Percentiles rank a stretch among this genome's conserved stretches.
Conservation (phyloP, 768 basidiomycete genomes). For the Arthromyces matolae region DNA sequence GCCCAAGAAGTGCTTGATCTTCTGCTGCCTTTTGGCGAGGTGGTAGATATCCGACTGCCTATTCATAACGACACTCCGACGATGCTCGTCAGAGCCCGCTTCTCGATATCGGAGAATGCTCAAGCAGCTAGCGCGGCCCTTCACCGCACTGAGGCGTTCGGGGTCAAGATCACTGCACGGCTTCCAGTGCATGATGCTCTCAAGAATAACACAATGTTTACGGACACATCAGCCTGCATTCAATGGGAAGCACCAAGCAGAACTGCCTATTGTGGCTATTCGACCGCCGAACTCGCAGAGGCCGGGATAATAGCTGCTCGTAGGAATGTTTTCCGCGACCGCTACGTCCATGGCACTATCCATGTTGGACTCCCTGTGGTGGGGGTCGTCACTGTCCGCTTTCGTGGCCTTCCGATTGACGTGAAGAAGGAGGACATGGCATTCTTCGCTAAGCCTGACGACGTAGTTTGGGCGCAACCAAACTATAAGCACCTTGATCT, state of each 20-base stretch:
- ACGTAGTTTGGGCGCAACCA: slow-evolving; percentile 48
- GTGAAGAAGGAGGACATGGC: slow-evolving; percentile 38
- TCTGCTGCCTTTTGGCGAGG: slow-evolving; percentile 44
- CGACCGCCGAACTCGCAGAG: slow-evolving; percentile 43
- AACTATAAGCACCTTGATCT: slow-evolving; percentile 40
- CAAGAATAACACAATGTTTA: slow-evolving; percentile 35
- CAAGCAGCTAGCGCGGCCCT: slow-evolving; percentile 48
- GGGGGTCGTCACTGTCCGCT: slow-evolving; percentile 57
- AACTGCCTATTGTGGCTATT: slow-evolving; percentile 63
- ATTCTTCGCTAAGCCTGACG: slow-evolving; percentile 43
- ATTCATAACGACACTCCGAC: slow-evolving; percentile 13
- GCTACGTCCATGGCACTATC: slow-evolving; percentile 41
- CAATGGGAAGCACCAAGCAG: slow-evolving; percentile 56
- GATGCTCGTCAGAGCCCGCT: slow-evolving; percentile 42
- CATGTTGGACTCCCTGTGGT: slow-evolving; percentile 59
- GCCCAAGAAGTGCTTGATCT: slow-evolving; percentile 32
- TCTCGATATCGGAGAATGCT: slow-evolving; percentile 46
- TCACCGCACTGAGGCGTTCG: slow-evolving; percentile 41
- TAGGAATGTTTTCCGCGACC: slow-evolving; percentile 32
- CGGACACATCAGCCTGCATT: slow-evolving; percentile 54
- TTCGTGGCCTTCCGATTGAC: slow-evolving; percentile 49
- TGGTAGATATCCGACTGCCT: slow-evolving; percentile 36
- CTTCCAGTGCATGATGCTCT: slow-evolving; percentile 40
- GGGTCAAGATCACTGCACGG: slow-evolving; percentile 38
- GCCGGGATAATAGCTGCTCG: slow-evolving; percentile 43